Evolutionary conservation across 2,329 filamentous ascomycete genomes (phyloP).

Genomic region (Clonostachys rhizophaga): DNA sequence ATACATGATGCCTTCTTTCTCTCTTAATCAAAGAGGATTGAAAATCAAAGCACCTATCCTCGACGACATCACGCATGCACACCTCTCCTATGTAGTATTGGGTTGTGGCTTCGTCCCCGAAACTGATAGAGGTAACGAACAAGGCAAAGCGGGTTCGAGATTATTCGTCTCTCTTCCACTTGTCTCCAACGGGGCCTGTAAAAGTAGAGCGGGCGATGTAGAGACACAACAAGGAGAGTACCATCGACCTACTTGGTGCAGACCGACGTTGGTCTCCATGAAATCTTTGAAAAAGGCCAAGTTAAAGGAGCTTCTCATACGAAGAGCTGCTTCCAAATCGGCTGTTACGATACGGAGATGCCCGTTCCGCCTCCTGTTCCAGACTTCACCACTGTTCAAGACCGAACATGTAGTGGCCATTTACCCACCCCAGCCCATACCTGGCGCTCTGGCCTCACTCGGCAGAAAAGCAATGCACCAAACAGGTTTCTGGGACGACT

Average conservation of each 20-base stretch:
- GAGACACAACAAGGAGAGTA: neutral
- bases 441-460: neutral
- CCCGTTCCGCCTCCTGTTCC: neutral
- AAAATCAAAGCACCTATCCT: neutral
- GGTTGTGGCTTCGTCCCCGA: neutral
- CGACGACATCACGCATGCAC: constrained; percentile 1
- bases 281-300: neutral
- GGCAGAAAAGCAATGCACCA: neutral
- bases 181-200: constrained; percentile 1
- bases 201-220: neutral
- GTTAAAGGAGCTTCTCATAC: neutral
- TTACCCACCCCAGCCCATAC: constrained; percentile 1
- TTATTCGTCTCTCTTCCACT: neutral
- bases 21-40: constrained; percentile 1
- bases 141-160: neutral
- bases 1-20: neutral
- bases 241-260: constrained; percentile 1
- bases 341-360: neutral
- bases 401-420: neutral
- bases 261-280: neutral
- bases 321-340: neutral
- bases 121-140: neutral
- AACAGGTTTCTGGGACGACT: neutral
- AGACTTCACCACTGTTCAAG: neutral
- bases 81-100: constrained; percentile 1